A percentile compares a stretch with the other conserved stretches of the same genome.
Evolutionary conservation across 2,329 filamentous ascomycete genomes (phyloP).

Genomic region (Penicillium occitanis): DNA sequence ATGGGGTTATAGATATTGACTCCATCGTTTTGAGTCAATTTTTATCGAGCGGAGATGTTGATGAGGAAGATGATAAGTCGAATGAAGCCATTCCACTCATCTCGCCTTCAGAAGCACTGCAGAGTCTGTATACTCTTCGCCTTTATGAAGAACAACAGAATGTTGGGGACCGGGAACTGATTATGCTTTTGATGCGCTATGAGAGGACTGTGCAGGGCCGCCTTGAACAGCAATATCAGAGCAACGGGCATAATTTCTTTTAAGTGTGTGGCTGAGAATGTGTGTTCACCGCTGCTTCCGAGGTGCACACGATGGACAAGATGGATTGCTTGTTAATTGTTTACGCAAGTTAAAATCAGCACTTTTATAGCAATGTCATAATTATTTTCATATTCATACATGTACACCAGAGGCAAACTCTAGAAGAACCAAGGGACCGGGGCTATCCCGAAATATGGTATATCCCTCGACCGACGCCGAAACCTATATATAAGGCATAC

Average conservation of each 20-base stretch:
- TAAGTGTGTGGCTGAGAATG: neutral
- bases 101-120: conserved; percentile 5
- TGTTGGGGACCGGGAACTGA: conserved; percentile 5
- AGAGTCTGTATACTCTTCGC: conserved; percentile 13
- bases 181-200: neutral
- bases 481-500: conserved; percentile 9
- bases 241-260: neutral
- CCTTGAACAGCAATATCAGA: neutral
- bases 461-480: neutral
- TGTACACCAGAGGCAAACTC: neutral
- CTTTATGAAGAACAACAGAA: conserved; percentile 19
- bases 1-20: conserved; percentile 15
- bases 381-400: neutral
- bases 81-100: neutral
- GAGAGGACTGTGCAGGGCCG: conserved; percentile 1
- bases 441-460: neutral
- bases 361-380: neutral
- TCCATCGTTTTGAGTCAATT: conserved; percentile 16
- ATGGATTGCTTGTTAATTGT: neutral
- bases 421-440: neutral
- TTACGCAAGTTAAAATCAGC: neutral
- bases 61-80: conserved; percentile 9
- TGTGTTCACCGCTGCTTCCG: neutral
- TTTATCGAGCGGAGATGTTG: neutral
- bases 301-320: neutral